Percentiles rank a stretch among this genome's conserved stretches.
Conservation (phyloP, 129 eudicot species). For the Arctium minus region DNA sequence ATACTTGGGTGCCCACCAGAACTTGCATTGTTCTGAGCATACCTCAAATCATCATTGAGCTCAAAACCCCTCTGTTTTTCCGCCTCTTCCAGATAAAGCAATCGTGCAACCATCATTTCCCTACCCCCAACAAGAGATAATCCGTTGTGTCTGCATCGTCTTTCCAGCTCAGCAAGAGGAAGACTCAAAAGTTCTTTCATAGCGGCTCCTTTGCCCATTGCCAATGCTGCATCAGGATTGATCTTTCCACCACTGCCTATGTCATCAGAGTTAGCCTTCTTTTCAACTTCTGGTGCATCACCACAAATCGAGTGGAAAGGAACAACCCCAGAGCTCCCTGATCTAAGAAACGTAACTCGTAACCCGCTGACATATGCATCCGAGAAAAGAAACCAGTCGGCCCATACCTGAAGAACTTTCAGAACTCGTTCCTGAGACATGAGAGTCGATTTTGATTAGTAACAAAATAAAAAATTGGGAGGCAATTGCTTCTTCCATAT, state of each 20-base stretch:
- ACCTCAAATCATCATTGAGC: constrained; percentile 61
- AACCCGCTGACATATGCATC: constrained; percentile 94
- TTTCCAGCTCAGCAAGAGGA: constrained; percentile 90
- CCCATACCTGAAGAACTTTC: constrained; percentile 98
- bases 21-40: constrained; percentile 39
- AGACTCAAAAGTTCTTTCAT: constrained; percentile 70
- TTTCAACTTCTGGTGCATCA: constrained; percentile 63
- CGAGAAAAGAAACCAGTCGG: constrained; percentile 97
- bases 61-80: constrained; percentile 74
- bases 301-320: constrained; percentile 85
- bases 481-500: not conserved
- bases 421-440: constrained; percentile 79
- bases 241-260: constrained; percentile 31
- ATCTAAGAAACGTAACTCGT: constrained; percentile 85
- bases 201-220: constrained; percentile 95
- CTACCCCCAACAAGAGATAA: constrained; percentile 73
- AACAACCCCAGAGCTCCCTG: constrained; percentile 75
- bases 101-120: constrained; percentile 74
- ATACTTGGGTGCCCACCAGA: constrained; percentile 34
- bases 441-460: not conserved
- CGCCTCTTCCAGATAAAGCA: constrained; percentile 73
- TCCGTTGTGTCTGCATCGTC: constrained; percentile 90
- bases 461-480: too few species aligned
- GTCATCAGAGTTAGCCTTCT: constrained; percentile 46
- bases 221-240: constrained; percentile 75